Conservation (phyloP, 2,329 filamentous ascomycete genomes). For the Xylariaceae sp. region DNA sequence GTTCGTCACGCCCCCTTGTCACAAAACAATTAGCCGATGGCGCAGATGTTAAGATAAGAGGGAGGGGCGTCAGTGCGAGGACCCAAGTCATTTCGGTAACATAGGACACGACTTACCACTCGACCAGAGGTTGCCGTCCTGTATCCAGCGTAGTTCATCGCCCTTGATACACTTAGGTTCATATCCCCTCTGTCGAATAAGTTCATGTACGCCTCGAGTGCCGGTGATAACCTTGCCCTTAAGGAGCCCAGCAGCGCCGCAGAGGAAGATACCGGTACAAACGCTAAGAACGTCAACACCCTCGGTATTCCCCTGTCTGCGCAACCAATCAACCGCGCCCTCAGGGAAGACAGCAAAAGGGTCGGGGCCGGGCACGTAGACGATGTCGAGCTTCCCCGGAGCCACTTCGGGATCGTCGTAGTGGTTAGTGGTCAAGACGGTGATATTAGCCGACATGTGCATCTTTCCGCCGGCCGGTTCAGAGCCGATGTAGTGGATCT, state of each 20-base stretch:
- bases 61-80: not conserved
- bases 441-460: conserved; percentile 39
- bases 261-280: conserved; percentile 49
- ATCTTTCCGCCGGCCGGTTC: conserved; percentile 37
- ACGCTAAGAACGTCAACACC: conserved; percentile 48
- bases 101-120: conserved; percentile 40
- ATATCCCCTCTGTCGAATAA: conserved; percentile 38
- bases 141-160: conserved; percentile 46
- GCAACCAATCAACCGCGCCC: conserved; percentile 41
- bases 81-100: not conserved
- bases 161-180: conserved; percentile 41
- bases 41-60: not conserved
- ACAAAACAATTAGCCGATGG: not conserved
- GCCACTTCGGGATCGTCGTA: conserved; percentile 44
- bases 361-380: conserved; percentile 49
- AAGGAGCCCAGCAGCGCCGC: conserved; percentile 46
- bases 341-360: conserved; percentile 30
- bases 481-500: conserved; percentile 46
- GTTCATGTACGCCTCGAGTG: conserved; percentile 42
- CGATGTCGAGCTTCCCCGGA: conserved; percentile 48
- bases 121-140: conserved; percentile 53
- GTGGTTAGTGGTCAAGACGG: conserved; percentile 41
- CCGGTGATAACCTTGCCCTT: conserved; percentile 45
- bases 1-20: conserved; percentile 51
- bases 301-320: conserved; percentile 36